Percentiles rank a stretch among this genome's conserved stretches.
phyloP scores from a whole-genome alignment of 2,329 filamentous ascomycete species.

The Leptographium procerum region DNA sequence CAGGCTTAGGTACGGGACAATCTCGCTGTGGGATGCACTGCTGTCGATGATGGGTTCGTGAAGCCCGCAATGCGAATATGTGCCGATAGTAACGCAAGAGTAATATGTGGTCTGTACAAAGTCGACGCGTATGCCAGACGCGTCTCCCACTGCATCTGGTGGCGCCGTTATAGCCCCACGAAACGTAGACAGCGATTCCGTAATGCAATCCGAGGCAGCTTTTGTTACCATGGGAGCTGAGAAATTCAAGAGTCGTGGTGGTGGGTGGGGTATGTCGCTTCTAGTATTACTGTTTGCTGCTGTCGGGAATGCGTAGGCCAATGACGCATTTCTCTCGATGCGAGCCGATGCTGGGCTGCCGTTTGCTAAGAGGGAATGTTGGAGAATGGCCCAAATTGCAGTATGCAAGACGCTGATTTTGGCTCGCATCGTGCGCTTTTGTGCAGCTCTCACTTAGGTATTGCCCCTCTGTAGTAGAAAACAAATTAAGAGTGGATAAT shows the following conservation, averaged over 20 bases:
- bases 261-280: not conserved
- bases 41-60: constrained; percentile 24
- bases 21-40: not conserved
- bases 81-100: constrained; percentile 22
- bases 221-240: not conserved
- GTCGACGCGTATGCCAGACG: constrained; percentile 9
- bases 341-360: not conserved
- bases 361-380: not conserved
- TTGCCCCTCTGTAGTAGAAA: too few species aligned
- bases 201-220: not conserved
- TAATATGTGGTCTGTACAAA: constrained; percentile 28
- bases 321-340: not conserved
- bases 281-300: not conserved
- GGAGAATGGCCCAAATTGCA: not conserved
- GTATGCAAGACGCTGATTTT: not conserved
- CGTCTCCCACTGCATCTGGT: not conserved
- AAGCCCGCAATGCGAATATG: constrained; percentile 26
- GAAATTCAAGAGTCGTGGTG: not conserved
- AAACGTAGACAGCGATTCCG: not conserved
- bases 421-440: not conserved
- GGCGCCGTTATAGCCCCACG: not conserved
- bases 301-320: too few species aligned
- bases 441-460: too few species aligned
- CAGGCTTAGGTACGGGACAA: too few species aligned
- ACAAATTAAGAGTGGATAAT: too few species aligned